These are phyloP conservation scores for Quercus lobata DNA, from an alignment of 331 rosid species.

Conservation along the genomic window DNA sequence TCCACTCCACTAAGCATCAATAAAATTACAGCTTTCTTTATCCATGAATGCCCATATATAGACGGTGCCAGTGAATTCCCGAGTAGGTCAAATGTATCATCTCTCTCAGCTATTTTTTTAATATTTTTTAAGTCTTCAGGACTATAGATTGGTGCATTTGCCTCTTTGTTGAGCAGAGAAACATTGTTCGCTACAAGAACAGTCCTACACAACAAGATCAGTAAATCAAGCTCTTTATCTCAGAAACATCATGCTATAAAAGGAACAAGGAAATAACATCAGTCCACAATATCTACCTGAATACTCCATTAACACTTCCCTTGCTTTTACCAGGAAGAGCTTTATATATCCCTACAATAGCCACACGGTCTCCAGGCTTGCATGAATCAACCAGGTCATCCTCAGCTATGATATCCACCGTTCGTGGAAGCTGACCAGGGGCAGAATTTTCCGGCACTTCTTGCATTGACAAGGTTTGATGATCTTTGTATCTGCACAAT, in stretches of 20 bases:
- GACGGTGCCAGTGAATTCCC: conserved; percentile 98
- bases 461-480: conserved; percentile 91
- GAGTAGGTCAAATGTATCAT: conserved; percentile 85
- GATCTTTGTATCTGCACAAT: conserved; percentile 92
- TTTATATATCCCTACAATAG: conserved; percentile 86
- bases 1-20: conserved; percentile 97
- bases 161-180: conserved; percentile 93
- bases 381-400: conserved; percentile 96
- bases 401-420: conserved; percentile 86
- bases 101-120: conserved; percentile 80
- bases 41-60: conserved; percentile 95
- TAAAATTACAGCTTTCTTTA: conserved; percentile 90
- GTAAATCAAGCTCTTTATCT: conserved; percentile 19
- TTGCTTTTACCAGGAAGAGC: conserved; percentile 91
- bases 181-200: conserved; percentile 90
- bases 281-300: conserved; percentile 57
- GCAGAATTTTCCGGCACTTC: conserved; percentile 99
- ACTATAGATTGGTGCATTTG: conserved; percentile 85
- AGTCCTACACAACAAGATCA: conserved; percentile 55
- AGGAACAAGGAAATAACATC: not conserved
- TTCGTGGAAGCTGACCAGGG: conserved; percentile 98
- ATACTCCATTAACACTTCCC: conserved; percentile 93
- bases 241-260: not conserved
- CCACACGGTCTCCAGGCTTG: conserved; percentile 99
- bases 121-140: conserved; percentile 77